Evolutionary conservation across 2,329 filamentous ascomycete species (phyloP).

Genomic region (Arachnomyces sp.): DNA sequence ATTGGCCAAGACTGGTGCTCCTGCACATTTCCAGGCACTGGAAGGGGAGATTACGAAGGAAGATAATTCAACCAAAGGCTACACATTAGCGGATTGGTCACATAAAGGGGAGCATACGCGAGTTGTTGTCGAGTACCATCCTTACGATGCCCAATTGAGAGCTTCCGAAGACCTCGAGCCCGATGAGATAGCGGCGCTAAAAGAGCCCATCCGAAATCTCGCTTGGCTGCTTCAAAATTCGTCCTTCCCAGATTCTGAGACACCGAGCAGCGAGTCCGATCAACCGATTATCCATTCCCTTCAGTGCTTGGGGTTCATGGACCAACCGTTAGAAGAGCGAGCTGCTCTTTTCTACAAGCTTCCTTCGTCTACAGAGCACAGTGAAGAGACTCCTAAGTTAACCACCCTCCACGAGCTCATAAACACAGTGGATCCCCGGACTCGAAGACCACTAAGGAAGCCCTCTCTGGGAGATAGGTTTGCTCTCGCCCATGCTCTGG

Average conservation of each 20-base stretch:
- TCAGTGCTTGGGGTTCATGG: conserved; percentile 21
- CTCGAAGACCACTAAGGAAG: conserved; percentile 12
- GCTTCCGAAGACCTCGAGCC: conserved; percentile 16
- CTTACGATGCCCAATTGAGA: conserved; percentile 18
- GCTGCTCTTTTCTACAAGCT: conserved; percentile 20
- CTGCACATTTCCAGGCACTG: conserved; percentile 15
- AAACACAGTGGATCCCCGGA: conserved; percentile 14
- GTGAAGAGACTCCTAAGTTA: conserved; percentile 1
- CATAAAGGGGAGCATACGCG: conserved; percentile 3
- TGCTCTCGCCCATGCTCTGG: conserved; percentile 19
- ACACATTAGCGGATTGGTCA: conserved; percentile 17
- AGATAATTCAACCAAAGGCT: conserved; percentile 13
- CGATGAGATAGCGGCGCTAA: conserved; percentile 18
- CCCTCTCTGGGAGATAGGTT: conserved; percentile 19
- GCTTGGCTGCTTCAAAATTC: conserved; percentile 22
- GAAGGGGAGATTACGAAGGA: conserved; percentile 17
- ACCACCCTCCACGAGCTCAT: conserved; percentile 16
- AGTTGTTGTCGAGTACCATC: conserved; percentile 21
- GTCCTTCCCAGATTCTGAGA: conserved; percentile 13
- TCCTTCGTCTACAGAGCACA: conserved; percentile 6
- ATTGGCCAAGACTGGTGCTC: conserved; percentile 14
- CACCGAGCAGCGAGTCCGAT: conserved; percentile 5
- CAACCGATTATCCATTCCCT: conserved; percentile 23
- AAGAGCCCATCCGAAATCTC: conserved; percentile 19
- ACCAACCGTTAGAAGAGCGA: conserved; percentile 18